Evolutionary conservation across 75 land plant species (phyloP), one percentile per base, ranked within the genome.

Genomic region (Pinus albicaulis): DNA sequence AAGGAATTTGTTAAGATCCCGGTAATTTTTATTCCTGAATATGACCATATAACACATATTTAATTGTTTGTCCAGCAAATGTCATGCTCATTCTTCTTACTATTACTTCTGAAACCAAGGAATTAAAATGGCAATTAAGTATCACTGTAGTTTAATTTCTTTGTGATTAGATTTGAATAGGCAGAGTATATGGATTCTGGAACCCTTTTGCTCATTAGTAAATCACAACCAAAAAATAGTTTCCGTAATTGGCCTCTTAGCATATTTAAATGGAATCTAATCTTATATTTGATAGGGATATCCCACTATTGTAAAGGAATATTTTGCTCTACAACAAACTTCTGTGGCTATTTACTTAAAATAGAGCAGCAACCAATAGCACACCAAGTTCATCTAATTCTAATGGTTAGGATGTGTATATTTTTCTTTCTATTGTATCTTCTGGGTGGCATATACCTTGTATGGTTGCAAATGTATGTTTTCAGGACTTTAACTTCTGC

Each of bases 1-100:
- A 81, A 83, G 25, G 94, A 92, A 60, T 71, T 87, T 17, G 58
- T 92, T 55, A 85, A 77, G 19, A 84, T 92, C 61, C 94, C 94
- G 75, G 94, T 90, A 78, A 86, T 89, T 81, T 55, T 74, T 38
- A 41, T 12, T 72, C 53, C 52, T 41, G 52, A 68, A 44, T 41
- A 68, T 15, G 41, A 12, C 19, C 7, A 68, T 68, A 34, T 41
- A 38, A 38, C 7, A 20, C 22, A 68, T 10, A n/a, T 61, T n/a
- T 61, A 26, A 61, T 61, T 61, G 10, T 26, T 25, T 0, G n/a
- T 68, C 71, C 14, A 44, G 10, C 68, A 41, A 68, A 38, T 52
- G 22, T 41, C 31, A 68, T 34, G 15, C 53, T 48, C 53, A 48
- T 48, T 48, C 53, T 48, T 48, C 53, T 48, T 48, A 48, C 53